Evolutionary conservation across 495 filamentous ascomycete species (phyloP), one percentile per base, ranked within the genome.

Genomic region (Aspergillus wentii): DNA sequence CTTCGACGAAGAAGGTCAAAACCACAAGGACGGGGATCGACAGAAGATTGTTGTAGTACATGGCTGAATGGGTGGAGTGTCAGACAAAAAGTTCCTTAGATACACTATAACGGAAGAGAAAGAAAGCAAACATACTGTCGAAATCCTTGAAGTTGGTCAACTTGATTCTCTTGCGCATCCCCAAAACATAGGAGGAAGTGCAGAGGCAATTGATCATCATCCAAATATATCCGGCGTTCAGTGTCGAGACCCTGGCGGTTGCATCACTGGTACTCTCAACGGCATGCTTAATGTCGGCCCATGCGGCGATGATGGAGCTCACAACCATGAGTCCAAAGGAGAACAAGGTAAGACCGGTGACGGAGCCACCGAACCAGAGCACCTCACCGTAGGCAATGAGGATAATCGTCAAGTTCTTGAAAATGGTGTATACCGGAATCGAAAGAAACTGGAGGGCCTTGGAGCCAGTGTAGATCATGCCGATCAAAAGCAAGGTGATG

Each of bases 11-110:
- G 35, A 95, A 66, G 17, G 94, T 91, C 67, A 79, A 80, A 46
- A 86, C 63, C 34, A 96, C 59, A 18, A 99, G 79, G 48, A 97
- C 83, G 35, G 92, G 92, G 44, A 99, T 95, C 16, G 89, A 94
- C 43, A 99, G 80, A 30, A 99, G 78, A 64, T 99, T 99, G 79
- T 99, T 99, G 74, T 99, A 99, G 68, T 91, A 99, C 92, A 98
- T 98, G 47, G 90, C 91, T 97, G 48, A 17, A 23, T 15, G 33
- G 18, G 9, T 36, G 34, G 10, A n/a, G n/a, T n/a, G 51, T 71
- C 54, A 74, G 66, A 44, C 46, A 30, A 23, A 17, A 38, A 14
- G 2, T n/a, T 10, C 25, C 3, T 29, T 13, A 7, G 15, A 6
- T 10, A 4, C 11, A 10, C n/a, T 14, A 17, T 18, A 36, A 35